These are phyloP conservation scores for Tulasnella sp. DNA, from an alignment of 768 basidiomycete species.

Conservation along the genomic window DNA sequence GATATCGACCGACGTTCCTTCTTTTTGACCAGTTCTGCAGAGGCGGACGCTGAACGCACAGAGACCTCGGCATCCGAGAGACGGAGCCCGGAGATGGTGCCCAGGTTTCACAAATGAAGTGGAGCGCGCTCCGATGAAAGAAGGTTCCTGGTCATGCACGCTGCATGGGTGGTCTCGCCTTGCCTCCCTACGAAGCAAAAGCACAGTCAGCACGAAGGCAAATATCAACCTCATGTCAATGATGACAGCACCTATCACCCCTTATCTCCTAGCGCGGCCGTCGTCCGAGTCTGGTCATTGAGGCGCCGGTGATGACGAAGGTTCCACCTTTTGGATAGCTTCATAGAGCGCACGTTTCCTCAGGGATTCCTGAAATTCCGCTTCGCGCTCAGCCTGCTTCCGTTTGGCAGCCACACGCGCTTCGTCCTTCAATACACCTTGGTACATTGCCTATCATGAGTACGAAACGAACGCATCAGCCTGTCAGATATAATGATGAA, in stretches of 20 bases:
- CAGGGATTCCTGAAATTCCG: constrained; percentile 25
- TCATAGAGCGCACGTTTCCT: constrained; percentile 16
- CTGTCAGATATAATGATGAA: not conserved
- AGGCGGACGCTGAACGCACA: not conserved
- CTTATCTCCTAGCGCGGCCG: not conserved
- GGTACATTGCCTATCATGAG: constrained; percentile 64
- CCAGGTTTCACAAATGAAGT: not conserved
- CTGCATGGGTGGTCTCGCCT: not conserved
- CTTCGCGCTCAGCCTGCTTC: constrained; percentile 49
- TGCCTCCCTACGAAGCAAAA: not conserved
- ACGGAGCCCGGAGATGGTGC: not conserved
- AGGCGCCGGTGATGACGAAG: not conserved
- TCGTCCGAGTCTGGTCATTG: not conserved
- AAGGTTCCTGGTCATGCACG: not conserved
- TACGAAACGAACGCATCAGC: not conserved
- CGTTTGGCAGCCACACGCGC: constrained; percentile 64
- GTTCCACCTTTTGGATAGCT: constrained; percentile 16
- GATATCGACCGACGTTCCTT: not conserved
- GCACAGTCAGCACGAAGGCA: not conserved
- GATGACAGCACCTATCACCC: not conserved
- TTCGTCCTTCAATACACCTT: constrained; percentile 83
- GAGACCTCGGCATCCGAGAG: not conserved
- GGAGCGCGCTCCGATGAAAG: not conserved
- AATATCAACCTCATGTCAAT: not conserved
- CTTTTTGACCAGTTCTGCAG: not conserved